Evolutionary conservation across 164 flowering plant genomes (phyloP), one percentile per base, ranked within the genome.

Genomic region (Kalanchoe fedtschenkoi): DNA sequence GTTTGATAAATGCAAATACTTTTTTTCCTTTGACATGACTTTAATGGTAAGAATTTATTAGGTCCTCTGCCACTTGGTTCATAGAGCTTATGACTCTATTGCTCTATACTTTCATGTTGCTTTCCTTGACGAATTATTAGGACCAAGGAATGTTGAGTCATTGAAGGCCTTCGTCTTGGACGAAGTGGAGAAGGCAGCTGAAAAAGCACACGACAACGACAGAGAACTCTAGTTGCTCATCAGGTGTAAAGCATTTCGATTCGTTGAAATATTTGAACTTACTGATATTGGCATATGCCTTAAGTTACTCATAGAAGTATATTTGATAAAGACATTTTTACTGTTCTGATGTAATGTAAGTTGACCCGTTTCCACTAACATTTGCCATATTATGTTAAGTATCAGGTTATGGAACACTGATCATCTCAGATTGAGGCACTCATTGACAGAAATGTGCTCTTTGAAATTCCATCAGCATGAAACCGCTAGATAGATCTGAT

Each of bases 121-220:
- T 55, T 65, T 22, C 38, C 22, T 38, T 43, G 39, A 39, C 42
- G 1, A 33, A 47, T 43, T 28, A 41, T 34, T 75, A 92, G 98
- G 98, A 15, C 62, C 78, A 19, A 82, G 91, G 70, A 77, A 89
- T 70, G 85, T 92, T 44, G 90, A 84, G 64, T 83, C 87, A 8
- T 83, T 92, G 10, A 88, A 75, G 74, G 70, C 80, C 47, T 92
- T 88, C 74, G 91, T 67, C 37, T 39, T 88, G 64, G 88, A 86
- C 60, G 98, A 92, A 76, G 75, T 95, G 57, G 91, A 81, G 68
- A 87, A 88, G 67, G 96, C 96, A 37, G 96, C 87, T 64, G 68
- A 78, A 29, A 78, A 72, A 63, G 80, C 84, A 47, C 78, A 83
- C 61, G 66, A 73, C 38, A 87, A 77, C 26, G 57, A 51, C 62